Percentiles rank a stretch among this genome's conserved stretches.
Conservation (phyloP, 2,329 filamentous ascomycete genomes). For the Hypoxylon sp. region DNA sequence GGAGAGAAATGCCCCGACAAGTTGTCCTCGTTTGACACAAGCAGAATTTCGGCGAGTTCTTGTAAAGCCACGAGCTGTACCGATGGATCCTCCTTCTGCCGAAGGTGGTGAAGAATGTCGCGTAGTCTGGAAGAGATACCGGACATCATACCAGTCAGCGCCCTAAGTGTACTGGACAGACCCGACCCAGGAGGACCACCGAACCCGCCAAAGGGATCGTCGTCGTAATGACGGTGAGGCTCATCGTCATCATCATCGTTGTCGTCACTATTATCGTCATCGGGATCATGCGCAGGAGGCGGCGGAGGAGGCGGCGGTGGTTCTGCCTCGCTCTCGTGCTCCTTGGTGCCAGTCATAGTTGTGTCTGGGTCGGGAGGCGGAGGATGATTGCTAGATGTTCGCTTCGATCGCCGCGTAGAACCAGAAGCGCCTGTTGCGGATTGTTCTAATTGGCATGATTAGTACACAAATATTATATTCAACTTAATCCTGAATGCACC, state of each 20-base stretch:
- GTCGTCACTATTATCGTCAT: constrained; percentile 61
- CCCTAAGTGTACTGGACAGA: constrained; percentile 85
- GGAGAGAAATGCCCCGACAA: constrained; percentile 94
- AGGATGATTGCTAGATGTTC: constrained; percentile 63
- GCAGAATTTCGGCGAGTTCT: constrained; percentile 90
- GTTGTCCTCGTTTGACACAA: constrained; percentile 97
- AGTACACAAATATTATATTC: constrained; percentile 2
- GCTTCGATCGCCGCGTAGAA: constrained; percentile 66
- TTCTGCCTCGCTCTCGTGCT: constrained; percentile 61
- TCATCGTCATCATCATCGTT: constrained; percentile 71
- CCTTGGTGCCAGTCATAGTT: constrained; percentile 79
- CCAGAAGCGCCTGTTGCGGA: constrained; percentile 54
- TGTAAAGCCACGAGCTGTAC: constrained; percentile 92
- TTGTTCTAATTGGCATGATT: constrained; percentile 35
- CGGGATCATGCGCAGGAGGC: constrained; percentile 57
- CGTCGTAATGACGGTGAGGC: constrained; percentile 72
- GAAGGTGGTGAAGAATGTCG: constrained; percentile 81
- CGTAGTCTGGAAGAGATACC: constrained; percentile 85
- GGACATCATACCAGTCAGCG: constrained; percentile 92
- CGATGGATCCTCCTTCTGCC: constrained; percentile 86
- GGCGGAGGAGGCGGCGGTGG: constrained; percentile 62
- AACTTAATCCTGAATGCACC: constrained; percentile 21
- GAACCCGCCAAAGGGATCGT: constrained; percentile 76
- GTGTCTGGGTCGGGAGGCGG: constrained; percentile 71
- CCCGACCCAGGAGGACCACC: constrained; percentile 75